Conservation (phyloP, 257 asterid species). For the Solanum dulcamara region DNA sequence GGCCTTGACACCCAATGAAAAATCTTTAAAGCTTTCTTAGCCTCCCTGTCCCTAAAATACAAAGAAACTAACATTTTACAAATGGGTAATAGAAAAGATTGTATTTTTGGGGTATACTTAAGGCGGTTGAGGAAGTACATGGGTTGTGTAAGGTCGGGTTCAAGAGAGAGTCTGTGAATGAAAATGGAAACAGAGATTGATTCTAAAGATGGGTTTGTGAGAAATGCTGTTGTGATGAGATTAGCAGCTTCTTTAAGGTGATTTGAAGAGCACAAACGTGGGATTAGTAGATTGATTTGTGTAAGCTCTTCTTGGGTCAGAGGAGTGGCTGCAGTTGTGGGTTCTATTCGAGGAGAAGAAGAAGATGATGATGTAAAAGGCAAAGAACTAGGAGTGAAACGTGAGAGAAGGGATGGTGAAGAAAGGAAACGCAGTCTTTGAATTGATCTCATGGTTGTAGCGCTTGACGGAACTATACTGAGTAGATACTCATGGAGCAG, state of each 20-base stretch:
- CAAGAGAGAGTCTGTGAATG: conserved; percentile 21
- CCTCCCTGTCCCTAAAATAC: conserved; percentile 18
- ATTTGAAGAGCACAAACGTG: conserved; percentile 39
- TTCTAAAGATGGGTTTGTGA: conserved; percentile 27
- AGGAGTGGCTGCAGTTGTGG: neutral
- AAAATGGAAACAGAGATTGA: conserved; percentile 31
- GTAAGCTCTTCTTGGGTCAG: conserved; percentile 30
- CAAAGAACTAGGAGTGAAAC: neutral
- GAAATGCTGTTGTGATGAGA: conserved; percentile 39
- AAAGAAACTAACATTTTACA: conserved; percentile 22
- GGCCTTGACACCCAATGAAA: conserved; percentile 41
- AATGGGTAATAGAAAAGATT: conserved; percentile 10
- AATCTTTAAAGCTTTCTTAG: conserved; percentile 31
- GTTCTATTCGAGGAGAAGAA: neutral
- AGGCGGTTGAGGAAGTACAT: conserved; percentile 53
- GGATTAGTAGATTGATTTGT: conserved; percentile 39
- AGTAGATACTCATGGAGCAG: neutral
- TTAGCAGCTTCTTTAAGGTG: conserved; percentile 35
- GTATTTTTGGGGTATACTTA: conserved; percentile 19
- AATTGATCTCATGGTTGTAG: conserved; percentile 1
- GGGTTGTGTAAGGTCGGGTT: conserved; percentile 38
- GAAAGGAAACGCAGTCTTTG: conserved; percentile 16
- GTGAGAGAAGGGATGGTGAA: conserved; percentile 1
- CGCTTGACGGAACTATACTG: neutral
- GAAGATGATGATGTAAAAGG: neutral